Evolutionary conservation across 2,329 filamentous ascomycete genomes (phyloP).

Genomic region (Aspergillus sp.): DNA sequence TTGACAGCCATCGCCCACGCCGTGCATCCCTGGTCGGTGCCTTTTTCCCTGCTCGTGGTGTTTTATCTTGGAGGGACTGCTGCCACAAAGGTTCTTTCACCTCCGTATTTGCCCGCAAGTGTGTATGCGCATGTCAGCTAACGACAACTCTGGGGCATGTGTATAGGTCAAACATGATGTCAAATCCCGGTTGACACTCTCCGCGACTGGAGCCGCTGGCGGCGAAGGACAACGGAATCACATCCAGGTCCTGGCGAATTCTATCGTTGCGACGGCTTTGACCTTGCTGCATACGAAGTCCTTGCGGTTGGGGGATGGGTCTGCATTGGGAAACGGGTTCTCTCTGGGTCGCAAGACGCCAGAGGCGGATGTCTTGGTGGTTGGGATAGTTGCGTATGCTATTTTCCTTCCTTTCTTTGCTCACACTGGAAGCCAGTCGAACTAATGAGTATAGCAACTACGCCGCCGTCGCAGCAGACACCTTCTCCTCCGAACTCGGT

Average conservation of each 20-base stretch:
- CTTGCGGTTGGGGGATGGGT: slow-evolving; percentile 15
- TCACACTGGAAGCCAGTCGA: not conserved
- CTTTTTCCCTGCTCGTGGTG: slow-evolving; percentile 70
- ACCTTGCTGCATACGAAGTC: slow-evolving; percentile 45
- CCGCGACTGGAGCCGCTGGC: slow-evolving; percentile 59
- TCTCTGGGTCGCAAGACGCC: slow-evolving; percentile 20
- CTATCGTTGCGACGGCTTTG: slow-evolving; percentile 63
- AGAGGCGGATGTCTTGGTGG: slow-evolving; percentile 29
- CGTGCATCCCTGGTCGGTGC: slow-evolving; percentile 86
- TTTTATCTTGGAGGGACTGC: slow-evolving; percentile 83
- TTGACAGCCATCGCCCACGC: slow-evolving; percentile 73
- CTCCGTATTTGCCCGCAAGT: no score
- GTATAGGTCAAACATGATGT: slow-evolving; percentile 72
- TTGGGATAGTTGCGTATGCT: slow-evolving; percentile 35
- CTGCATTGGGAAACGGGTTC: slow-evolving; percentile 28
- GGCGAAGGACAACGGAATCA: slow-evolving; percentile 78
- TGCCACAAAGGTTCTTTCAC: slow-evolving; percentile 61
- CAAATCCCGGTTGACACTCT: slow-evolving; percentile 74
- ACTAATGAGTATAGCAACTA: slow-evolving; percentile 56
- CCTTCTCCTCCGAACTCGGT: slow-evolving; percentile 88
- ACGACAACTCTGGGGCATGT: no score
- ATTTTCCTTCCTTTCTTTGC: not conserved
- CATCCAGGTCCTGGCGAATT: slow-evolving; percentile 87
- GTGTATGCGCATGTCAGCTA: no score
- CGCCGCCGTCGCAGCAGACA: slow-evolving; percentile 84